Evolutionary conservation across 2,329 filamentous ascomycete species (phyloP).

Genomic region (Scedosporium apiospermum): DNA sequence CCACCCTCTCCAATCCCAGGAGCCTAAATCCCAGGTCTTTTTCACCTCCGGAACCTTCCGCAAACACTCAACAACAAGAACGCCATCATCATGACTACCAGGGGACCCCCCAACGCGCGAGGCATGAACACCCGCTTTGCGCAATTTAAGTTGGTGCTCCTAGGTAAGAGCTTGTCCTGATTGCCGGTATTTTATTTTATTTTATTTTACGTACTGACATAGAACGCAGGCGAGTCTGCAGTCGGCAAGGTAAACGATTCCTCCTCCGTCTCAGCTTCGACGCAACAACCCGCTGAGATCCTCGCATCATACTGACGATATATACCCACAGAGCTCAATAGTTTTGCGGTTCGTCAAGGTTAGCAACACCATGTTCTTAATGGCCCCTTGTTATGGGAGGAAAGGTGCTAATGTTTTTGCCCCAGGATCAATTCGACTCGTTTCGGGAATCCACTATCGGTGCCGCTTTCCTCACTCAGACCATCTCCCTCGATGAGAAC

Average conservation of each 20-base stretch:
- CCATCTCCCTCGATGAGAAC: slow-evolving; percentile 93
- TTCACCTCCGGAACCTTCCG: not conserved
- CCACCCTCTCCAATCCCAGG: not conserved
- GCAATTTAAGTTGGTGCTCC: slow-evolving; percentile 96
- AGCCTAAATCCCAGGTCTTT: not conserved
- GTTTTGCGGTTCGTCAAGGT: slow-evolving; percentile 98
- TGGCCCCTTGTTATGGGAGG: not conserved
- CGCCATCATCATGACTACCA: slow-evolving; percentile 63
- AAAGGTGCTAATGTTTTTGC: slow-evolving; percentile 1
- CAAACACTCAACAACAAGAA: not conserved
- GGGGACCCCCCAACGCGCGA: slow-evolving; percentile 58
- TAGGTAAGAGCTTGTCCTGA: slow-evolving; percentile 55
- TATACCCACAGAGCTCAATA: slow-evolving; percentile 68
- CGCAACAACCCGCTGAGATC: not conserved
- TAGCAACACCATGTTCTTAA: slow-evolving; percentile 16
- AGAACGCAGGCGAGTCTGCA: slow-evolving; percentile 74
- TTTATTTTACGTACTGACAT: slow-evolving; percentile 5
- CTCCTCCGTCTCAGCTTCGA: not conserved
- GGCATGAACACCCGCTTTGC: slow-evolving; percentile 78
- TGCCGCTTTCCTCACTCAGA: slow-evolving; percentile 97
- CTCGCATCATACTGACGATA: slow-evolving; percentile 10
- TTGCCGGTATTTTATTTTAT: not conserved
- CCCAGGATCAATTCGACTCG: slow-evolving; percentile 92
- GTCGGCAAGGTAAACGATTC: slow-evolving; percentile 78
- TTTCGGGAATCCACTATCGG: slow-evolving; percentile 98